Percentiles rank a stretch among this genome's conserved stretches.
phyloP scores from a whole-genome alignment of 306 rosid species.

The Lathyrus aphaca region DNA sequence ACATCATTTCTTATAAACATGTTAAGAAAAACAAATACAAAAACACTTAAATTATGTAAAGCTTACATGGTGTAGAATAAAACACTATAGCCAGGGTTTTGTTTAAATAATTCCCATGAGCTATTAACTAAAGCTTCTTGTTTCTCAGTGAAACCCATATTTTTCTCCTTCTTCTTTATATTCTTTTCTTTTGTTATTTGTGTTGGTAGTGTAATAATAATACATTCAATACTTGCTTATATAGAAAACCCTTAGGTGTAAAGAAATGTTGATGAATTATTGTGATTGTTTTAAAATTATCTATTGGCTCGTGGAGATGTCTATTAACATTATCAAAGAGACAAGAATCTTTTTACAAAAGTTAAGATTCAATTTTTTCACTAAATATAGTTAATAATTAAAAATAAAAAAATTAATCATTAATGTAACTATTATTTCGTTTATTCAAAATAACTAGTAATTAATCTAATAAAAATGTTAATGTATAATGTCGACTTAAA shows the following conservation, averaged over 20 bases:
- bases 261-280: background rate
- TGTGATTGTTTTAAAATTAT: background rate
- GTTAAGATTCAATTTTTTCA: background rate
- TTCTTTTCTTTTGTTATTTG: background rate
- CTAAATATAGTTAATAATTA: background rate
- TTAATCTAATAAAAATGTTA: too few relatives aligned
- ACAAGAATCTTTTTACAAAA: background rate
- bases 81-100: constrained; percentile 23
- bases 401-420: background rate
- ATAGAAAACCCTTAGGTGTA: background rate
- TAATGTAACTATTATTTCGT: too few relatives aligned
- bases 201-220: background rate
- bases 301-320: background rate
- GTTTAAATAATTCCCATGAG: constrained; percentile 32
- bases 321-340: background rate
- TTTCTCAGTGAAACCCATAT: constrained; percentile 35
- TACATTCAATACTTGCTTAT: background rate
- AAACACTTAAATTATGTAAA: background rate
- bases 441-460: too few relatives aligned
- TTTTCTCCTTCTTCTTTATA: background rate
- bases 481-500: too few relatives aligned
- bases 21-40: background rate
- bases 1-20: background rate
- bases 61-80: constrained; percentile 38
- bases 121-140: constrained; percentile 41